A percentile compares a stretch with the other conserved stretches of the same genome.
phyloP scores from a whole-genome alignment of 225 moss, liverwort and hornwort genomes.

The Takakia lepidozioides region DNA sequence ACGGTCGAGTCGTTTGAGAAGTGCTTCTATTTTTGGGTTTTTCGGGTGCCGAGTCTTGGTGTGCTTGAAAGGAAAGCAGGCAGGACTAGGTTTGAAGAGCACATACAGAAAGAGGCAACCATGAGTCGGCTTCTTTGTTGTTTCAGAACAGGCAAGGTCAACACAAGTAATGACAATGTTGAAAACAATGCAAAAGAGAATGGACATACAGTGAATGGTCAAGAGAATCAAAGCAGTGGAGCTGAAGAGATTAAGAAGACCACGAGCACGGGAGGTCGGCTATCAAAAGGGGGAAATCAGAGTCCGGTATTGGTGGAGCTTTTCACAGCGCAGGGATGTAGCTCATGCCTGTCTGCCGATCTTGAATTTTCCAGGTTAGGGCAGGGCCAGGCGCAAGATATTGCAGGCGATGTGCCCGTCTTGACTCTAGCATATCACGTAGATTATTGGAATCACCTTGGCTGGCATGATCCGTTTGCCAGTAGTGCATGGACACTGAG shows the following conservation, averaged over 20 bases:
- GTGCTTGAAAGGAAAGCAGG: too few relatives aligned
- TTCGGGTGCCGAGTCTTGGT: too few relatives aligned
- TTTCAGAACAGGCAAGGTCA: slow-evolving; percentile 52
- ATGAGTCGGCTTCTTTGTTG: slow-evolving; percentile 57
- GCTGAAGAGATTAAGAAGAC: slow-evolving; percentile 19
- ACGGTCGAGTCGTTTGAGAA: too few relatives aligned
- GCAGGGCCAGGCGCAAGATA: slow-evolving; percentile 61
- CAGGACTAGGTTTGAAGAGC: too few relatives aligned
- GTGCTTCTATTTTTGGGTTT: too few relatives aligned
- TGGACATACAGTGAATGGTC: slow-evolving; percentile 11
- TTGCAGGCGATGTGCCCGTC: slow-evolving; percentile 38
- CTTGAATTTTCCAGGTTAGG: slow-evolving; percentile 74
- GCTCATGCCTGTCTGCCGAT: slow-evolving; percentile 85
- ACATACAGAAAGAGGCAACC: too few relatives aligned
- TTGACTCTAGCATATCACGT: slow-evolving; percentile 85
- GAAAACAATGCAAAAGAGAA: slow-evolving; percentile 28
- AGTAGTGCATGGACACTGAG: slow-evolving; percentile 77
- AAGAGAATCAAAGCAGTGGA: slow-evolving; percentile 13
- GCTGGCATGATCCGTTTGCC: slow-evolving; percentile 94
- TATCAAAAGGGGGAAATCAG: slow-evolving; percentile 31
- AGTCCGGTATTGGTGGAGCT: slow-evolving; percentile 74
- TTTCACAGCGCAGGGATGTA: slow-evolving; percentile 94
- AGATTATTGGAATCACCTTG: slow-evolving; percentile 96
- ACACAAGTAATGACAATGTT: slow-evolving; percentile 18
- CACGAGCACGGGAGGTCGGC: too few relatives aligned